Conservation (phyloP, 257 asterid species). For the Nyctanthes arbortristis region DNA sequence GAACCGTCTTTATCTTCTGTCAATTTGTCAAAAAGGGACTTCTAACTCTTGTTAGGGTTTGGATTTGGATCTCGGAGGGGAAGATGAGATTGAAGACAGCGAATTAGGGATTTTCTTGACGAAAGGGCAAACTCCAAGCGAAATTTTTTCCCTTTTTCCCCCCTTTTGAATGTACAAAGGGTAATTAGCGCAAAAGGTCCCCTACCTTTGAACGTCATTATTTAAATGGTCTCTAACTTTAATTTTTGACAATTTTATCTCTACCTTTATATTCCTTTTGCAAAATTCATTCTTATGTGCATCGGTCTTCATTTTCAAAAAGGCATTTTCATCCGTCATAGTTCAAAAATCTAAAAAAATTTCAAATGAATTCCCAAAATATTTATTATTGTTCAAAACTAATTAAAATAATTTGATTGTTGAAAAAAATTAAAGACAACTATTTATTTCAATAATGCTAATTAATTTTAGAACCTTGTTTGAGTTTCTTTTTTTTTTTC, state of each 20-base stretch:
- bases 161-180: not conserved
- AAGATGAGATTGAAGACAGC: not conserved
- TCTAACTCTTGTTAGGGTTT: not conserved
- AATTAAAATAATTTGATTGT: no score
- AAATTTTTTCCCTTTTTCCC: not conserved
- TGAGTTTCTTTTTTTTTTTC: no score
- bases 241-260: no score
- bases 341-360: no score
- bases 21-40: not conserved
- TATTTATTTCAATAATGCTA: no score
- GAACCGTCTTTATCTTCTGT: not conserved
- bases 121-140: constrained; percentile 16
- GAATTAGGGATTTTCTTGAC: constrained; percentile 20
- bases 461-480: no score
- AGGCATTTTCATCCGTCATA: not conserved
- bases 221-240: no score
- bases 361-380: not conserved
- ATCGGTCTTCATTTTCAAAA: no score
- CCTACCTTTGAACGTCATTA: not conserved
- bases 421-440: no score
- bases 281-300: no score
- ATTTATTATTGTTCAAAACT: no score
- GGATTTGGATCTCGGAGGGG: constrained; percentile 22
- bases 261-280: no score
- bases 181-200: not conserved